phyloP scores from a whole-genome alignment of 805 yeast species.

The Ascoidea rubescens region DNA sequence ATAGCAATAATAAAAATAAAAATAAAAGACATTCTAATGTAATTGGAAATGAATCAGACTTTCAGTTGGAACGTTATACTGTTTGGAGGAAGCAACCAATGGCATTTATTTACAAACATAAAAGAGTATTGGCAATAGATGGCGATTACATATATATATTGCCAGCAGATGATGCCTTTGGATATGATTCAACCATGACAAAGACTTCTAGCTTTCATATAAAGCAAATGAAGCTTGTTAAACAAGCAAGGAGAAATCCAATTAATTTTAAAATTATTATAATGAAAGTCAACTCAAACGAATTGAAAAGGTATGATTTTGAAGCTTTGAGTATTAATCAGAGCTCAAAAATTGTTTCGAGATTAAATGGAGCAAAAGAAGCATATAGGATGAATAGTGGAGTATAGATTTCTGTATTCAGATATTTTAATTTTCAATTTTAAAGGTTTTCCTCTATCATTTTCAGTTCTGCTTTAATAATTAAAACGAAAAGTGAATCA shows the following conservation, averaged over 20 bases:
- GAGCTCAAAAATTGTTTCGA: conserved; percentile 64
- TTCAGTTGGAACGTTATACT: conserved; percentile 62
- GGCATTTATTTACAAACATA: conserved; percentile 69
- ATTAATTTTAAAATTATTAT: conserved; percentile 73
- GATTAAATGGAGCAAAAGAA: conserved; percentile 41
- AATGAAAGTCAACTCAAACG: conserved; percentile 29
- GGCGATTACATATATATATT: conserved; percentile 88
- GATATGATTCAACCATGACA: conserved; percentile 46
- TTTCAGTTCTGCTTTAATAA: no score
- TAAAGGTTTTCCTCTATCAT: no score
- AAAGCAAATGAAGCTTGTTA: conserved; percentile 58
- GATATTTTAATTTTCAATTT: no score
- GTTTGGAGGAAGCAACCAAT: conserved; percentile 84
- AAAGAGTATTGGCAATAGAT: conserved; percentile 74
- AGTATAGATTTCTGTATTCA: no score
- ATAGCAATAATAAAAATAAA: no score
- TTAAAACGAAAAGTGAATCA: no score
- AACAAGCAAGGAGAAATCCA: conserved; percentile 65
- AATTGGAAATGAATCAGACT: neutral
- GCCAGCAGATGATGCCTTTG: conserved; percentile 67
- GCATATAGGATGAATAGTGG: conserved; percentile 33
- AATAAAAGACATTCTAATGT: neutral
- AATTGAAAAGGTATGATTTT: conserved; percentile 72
- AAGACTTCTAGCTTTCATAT: conserved; percentile 84
- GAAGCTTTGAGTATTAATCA: conserved; percentile 55